A percentile compares a stretch with the other conserved stretches of the same genome.
Conservation (phyloP, 1,139 yeast species). For the Yamadazyma spencermartinsiae region DNA sequence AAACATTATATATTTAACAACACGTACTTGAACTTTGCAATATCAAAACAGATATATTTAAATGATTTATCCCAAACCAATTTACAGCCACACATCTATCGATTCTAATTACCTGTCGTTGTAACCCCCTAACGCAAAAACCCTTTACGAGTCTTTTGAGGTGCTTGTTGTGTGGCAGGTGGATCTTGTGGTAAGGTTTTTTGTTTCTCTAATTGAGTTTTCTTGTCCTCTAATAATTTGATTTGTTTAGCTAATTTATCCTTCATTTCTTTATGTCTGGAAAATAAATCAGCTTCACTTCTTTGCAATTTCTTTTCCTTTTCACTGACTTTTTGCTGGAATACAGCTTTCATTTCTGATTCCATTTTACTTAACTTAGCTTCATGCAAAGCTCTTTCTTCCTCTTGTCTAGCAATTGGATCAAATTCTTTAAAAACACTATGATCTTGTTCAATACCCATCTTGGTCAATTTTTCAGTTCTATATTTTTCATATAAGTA, state of each 20-base stretch:
- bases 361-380: conserved; percentile 94
- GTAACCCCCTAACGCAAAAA: conserved; percentile 46
- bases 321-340: conserved; percentile 94
- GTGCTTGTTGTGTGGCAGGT: conserved; percentile 49
- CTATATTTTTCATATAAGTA: conserved; percentile 86
- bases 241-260: conserved; percentile 89
- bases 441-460: conserved; percentile 94
- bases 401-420: conserved; percentile 90
- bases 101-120: not conserved
- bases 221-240: conserved; percentile 86
- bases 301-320: conserved; percentile 97
- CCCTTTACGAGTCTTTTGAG: conserved; percentile 53
- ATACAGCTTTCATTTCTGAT: conserved; percentile 93
- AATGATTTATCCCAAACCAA: too few relatives aligned
- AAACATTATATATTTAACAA: not conserved
- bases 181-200: conserved; percentile 61
- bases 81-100: not conserved
- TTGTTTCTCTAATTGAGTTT: conserved; percentile 73
- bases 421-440: conserved; percentile 91
- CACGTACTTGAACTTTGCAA: not conserved
- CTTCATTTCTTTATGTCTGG: conserved; percentile 96
- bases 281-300: conserved; percentile 94
- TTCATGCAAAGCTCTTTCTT: conserved; percentile 90
- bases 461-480: conserved; percentile 70
- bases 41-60: not conserved